These are phyloP conservation scores for Saitozyma sp. DNA, from an alignment of 768 basidiomycete species.

Conservation along the genomic window DNA sequence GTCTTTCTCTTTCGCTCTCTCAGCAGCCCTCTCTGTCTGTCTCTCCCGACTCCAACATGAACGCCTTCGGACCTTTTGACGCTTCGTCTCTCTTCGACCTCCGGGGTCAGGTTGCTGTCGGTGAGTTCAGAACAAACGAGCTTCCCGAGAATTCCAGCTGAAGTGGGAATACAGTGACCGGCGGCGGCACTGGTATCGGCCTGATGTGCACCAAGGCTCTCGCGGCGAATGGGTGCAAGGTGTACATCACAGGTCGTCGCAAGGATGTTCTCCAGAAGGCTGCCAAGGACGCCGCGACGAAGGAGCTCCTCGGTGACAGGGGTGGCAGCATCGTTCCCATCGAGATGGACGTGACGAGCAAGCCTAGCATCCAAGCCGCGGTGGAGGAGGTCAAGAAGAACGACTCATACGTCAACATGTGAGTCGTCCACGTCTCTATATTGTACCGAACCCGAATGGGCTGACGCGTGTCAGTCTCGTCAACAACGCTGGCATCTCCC, in stretches of 20 bases:
- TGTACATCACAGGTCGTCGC: too few relatives aligned
- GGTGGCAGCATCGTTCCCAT: constrained; percentile 35
- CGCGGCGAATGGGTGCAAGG: constrained; percentile 33
- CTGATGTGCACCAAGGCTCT: constrained; percentile 33
- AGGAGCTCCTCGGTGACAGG: background rate
- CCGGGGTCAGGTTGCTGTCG: constrained; percentile 39
- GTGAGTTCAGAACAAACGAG: constrained; percentile 12
- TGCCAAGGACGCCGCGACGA: constrained; percentile 17
- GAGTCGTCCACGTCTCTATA: background rate
- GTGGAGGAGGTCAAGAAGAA: too few relatives aligned
- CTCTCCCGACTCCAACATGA: too few relatives aligned
- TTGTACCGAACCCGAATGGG: background rate
- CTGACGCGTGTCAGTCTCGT: background rate
- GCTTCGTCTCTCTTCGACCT: constrained; percentile 30
- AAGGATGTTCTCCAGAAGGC: constrained; percentile 35
- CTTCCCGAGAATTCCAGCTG: background rate
- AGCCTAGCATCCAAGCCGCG: constrained; percentile 36
- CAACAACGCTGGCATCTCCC: constrained; percentile 41
- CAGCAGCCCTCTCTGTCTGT: too few relatives aligned
- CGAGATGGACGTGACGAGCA: constrained; percentile 26
- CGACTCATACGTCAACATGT: background rate
- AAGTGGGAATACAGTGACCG: constrained; percentile 18
- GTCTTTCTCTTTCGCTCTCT: too few relatives aligned
- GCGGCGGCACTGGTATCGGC: constrained; percentile 20
- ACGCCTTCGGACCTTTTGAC: constrained; percentile 1